Conservation (phyloP, 768 basidiomycete species). For the Lactarius indigo region DNA sequence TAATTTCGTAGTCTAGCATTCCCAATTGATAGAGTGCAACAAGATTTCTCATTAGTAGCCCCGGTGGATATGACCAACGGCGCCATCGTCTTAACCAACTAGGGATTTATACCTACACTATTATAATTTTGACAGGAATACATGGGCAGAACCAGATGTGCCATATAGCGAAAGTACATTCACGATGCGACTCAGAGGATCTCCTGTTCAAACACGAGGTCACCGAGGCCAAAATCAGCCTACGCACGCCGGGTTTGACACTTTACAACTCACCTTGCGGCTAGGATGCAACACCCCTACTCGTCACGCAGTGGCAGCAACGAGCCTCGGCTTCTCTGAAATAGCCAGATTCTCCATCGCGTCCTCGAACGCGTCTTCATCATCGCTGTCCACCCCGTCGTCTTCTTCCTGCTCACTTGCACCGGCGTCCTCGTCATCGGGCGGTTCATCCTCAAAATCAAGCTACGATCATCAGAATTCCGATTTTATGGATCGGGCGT, state of each 20-base stretch:
- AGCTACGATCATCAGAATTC: constrained; percentile 43
- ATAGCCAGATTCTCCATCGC: constrained; percentile 62
- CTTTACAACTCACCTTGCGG: not conserved
- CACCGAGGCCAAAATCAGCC: not conserved
- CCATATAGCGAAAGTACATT: not conserved
- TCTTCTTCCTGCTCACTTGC: constrained; percentile 23
- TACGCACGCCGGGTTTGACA: not conserved
- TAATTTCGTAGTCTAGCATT: not conserved
- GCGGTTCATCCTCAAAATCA: constrained; percentile 78
- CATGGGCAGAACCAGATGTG: not conserved
- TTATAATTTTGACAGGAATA: not conserved
- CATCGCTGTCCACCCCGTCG: constrained; percentile 24
- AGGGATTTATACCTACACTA: not conserved
- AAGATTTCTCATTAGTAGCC: not conserved
- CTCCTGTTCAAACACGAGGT: not conserved
- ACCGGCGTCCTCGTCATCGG: constrained; percentile 42
- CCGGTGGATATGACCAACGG: not conserved
- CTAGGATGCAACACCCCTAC: not conserved
- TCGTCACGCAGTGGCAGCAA: constrained; percentile 30
- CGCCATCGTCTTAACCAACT: not conserved
- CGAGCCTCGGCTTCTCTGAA: constrained; percentile 33
- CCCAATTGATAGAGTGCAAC: constrained; percentile 1
- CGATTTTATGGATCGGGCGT: not conserved
- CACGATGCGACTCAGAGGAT: not conserved
- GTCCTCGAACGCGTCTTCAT: constrained; percentile 52